A percentile compares a stretch with the other conserved stretches of the same genome.
phyloP scores from a whole-genome alignment of 768 basidiomycete genomes.

The Rubroboletus pulcherrimus region DNA sequence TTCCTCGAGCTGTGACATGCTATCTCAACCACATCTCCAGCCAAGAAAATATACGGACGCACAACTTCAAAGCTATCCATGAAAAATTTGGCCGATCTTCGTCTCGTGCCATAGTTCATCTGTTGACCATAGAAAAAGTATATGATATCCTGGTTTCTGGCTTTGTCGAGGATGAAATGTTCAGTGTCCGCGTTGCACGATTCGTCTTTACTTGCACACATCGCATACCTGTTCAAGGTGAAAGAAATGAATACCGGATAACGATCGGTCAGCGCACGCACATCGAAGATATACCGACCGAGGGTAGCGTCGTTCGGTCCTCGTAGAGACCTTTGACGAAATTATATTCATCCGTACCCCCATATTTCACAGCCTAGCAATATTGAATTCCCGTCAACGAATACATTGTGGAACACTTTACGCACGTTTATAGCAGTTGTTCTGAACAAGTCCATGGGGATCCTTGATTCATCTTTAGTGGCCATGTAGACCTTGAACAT shows the following conservation, averaged over 20 bases:
- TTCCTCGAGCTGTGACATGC: conserved; percentile 48
- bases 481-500: conserved; percentile 71
- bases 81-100: conserved; percentile 57
- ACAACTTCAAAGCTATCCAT: conserved; percentile 65
- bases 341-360: conserved; percentile 72
- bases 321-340: conserved; percentile 65
- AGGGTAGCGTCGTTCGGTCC: conserved; percentile 69
- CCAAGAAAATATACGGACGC: conserved; percentile 21
- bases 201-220: conserved; percentile 57
- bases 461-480: conserved; percentile 69
- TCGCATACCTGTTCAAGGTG: conserved; percentile 46
- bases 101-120: conserved; percentile 52
- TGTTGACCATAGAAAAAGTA: conserved; percentile 62
- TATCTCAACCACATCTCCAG: neutral
- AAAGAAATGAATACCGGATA: neutral
- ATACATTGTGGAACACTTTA: neutral
- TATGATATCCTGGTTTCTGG: conserved; percentile 57
- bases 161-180: conserved; percentile 50
- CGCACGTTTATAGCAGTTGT: conserved; percentile 52
- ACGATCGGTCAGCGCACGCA: conserved; percentile 29
- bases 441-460: conserved; percentile 75
- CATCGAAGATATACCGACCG: conserved; percentile 64
- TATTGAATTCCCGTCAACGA: neutral
- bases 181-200: conserved; percentile 61
- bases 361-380: conserved; percentile 64